Percentiles rank a stretch among this genome's conserved stretches.
Evolutionary conservation across 352 stramenopile genomes (phyloP).

Genomic region (Phytophthora pinifolia): DNA sequence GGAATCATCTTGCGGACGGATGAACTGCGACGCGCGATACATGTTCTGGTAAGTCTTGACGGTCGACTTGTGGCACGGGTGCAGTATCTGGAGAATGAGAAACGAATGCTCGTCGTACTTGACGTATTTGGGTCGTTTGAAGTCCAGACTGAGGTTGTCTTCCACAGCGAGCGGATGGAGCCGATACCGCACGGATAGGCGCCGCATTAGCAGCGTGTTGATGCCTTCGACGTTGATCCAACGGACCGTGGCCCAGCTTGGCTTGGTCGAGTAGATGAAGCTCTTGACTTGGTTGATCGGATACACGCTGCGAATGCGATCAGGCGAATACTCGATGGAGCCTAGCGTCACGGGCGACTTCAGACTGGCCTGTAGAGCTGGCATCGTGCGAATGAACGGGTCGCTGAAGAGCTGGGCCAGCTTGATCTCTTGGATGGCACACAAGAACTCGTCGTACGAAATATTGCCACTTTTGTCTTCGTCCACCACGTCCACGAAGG

Average conservation of each 20-base stretch:
- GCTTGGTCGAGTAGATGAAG: slow-evolving; percentile 82
- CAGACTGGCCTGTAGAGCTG: slow-evolving; percentile 8
- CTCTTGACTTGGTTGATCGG: slow-evolving; percentile 66
- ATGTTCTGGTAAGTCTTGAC: slow-evolving; percentile 68
- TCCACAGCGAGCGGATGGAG: slow-evolving; percentile 79
- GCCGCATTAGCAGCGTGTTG: slow-evolving; percentile 58
- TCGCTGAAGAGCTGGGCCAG: slow-evolving; percentile 80
- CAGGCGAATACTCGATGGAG: slow-evolving; percentile 72
- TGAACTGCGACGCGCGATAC: slow-evolving; percentile 60
- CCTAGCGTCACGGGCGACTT: slow-evolving; percentile 35
- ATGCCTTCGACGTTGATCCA: slow-evolving; percentile 78
- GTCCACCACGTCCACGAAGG: slow-evolving; percentile 76
- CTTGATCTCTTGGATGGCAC: slow-evolving; percentile 87
- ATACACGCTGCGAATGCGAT: slow-evolving; percentile 69
- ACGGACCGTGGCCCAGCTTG: slow-evolving; percentile 64
- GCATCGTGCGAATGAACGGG: slow-evolving; percentile 46
- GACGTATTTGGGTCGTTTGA: slow-evolving; percentile 78
- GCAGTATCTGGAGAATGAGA: slow-evolving; percentile 64
- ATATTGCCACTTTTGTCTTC: slow-evolving; percentile 78
- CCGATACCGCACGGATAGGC: slow-evolving; percentile 76
- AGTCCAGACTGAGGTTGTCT: slow-evolving; percentile 64
- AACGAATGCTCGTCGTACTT: slow-evolving; percentile 82
- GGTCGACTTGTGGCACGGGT: slow-evolving; percentile 39
- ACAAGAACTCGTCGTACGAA: slow-evolving; percentile 81
- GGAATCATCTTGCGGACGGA: slow-evolving; percentile 38